Evolutionary conservation across 2,329 filamentous ascomycete genomes (phyloP), one percentile per base, ranked within the genome.

Genomic region (Trichoderma brevicompactum): DNA sequence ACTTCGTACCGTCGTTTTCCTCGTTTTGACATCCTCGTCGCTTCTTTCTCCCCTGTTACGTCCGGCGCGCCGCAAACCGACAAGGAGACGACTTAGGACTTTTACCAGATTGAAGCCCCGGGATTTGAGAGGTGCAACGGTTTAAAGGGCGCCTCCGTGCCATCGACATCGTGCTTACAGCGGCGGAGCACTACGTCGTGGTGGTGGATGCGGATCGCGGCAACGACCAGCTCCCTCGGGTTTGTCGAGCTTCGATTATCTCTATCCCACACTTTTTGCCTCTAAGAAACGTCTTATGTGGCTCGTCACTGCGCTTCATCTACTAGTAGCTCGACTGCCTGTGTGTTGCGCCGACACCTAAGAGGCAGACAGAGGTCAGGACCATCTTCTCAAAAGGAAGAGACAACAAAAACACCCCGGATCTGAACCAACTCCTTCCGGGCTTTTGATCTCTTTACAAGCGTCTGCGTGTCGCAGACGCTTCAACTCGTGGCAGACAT

Each of bases 401-500:
- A 19, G 40, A n/a, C 12, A 15, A 53, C 17, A 50, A 17, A 10
- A 54, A 7, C 28, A 23, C 7, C 2, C 23, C 17, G 10, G 49
- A 46, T 46, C 40, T 28, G 40, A 19, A 63, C n/a, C 49, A 43
- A 28, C 36, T 19, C 46, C 36, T n/a, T 44, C 15, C 12, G 19
- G 34, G 17, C 8, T 50, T 23, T 52, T 63, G 5, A 23, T 19
- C 46, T 38, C 32, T 17, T 17, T 13, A 41, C 23, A 54, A 63
- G 40, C 60, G 38, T 54, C 49, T 46, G 40, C 10, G 17, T 43
- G 23, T 46, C 40, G 34, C 28, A 46, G 60, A 7, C 60, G 48
- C 60, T 46, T 32, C 40, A 17, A 34, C 19, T 44, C 49, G 60
- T 56, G n/a, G n/a, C 23, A 63, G 52, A 59, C 53, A 66, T 66